phyloP scores from a whole-genome alignment of 2,329 filamentous ascomycete genomes.

The Teratosphaeria epicoccoides region DNA sequence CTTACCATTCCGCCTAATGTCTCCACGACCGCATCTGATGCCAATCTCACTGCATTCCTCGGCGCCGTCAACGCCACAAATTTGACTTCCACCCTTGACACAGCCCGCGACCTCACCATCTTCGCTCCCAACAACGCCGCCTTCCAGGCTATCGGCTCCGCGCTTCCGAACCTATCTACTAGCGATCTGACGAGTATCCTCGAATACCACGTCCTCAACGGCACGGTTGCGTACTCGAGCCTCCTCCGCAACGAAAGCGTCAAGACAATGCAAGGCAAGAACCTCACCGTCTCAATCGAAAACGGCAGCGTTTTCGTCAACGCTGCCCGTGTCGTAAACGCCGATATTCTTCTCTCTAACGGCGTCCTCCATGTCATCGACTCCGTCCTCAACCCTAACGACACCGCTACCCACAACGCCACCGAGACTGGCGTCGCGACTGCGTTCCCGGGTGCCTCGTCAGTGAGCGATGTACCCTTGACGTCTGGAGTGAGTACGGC shows the following conservation, averaged over 20 bases:
- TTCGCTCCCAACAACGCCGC: slow-evolving; percentile 54
- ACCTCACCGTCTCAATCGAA: slow-evolving; percentile 16
- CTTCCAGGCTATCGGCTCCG: slow-evolving; percentile 47
- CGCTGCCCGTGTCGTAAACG: slow-evolving; percentile 30
- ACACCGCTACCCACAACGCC: background rate
- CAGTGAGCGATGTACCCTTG: background rate
- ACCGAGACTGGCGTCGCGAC: background rate
- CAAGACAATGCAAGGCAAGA: slow-evolving; percentile 26
- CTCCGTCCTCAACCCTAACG: slow-evolving; percentile 45
- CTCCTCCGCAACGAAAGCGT: slow-evolving; percentile 31
- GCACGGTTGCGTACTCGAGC: slow-evolving; percentile 43
- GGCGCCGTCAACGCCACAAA: slow-evolving; percentile 32
- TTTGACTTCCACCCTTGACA: slow-evolving; percentile 33
- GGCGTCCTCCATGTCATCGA: slow-evolving; percentile 45
- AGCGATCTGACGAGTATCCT: slow-evolving; percentile 44
- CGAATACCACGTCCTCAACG: slow-evolving; percentile 53
- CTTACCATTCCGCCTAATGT: slow-evolving; percentile 30
- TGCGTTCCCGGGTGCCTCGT: background rate
- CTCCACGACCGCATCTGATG: slow-evolving; percentile 23
- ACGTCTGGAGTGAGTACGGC: background rate
- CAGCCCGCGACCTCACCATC: slow-evolving; percentile 45
- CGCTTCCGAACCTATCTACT: slow-evolving; percentile 37
- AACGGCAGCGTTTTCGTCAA: slow-evolving; percentile 33
- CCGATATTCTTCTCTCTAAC: slow-evolving; percentile 34
- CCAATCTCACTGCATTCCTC: slow-evolving; percentile 31